phyloP scores from a whole-genome alignment of 2,329 filamentous ascomycete genomes.

The Colletotrichum gloeosporioides region DNA sequence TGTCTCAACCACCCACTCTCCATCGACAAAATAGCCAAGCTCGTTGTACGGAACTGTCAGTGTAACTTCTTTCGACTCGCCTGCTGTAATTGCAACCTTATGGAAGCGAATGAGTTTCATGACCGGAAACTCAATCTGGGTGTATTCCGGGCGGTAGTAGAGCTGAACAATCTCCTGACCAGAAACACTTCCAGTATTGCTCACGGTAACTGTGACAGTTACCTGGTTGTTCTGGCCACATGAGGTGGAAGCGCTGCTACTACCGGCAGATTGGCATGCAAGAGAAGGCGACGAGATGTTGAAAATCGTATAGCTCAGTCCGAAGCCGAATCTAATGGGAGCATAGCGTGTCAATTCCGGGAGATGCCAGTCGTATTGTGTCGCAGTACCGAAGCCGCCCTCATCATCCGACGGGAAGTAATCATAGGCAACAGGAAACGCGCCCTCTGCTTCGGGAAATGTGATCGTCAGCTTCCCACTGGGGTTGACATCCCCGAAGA shows the following conservation, averaged over 20 bases:
- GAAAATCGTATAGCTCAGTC: slow-evolving; percentile 71
- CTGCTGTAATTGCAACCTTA: slow-evolving; percentile 47
- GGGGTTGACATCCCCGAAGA: slow-evolving; percentile 68
- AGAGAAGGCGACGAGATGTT: slow-evolving; percentile 44
- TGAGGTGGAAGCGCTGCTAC: slow-evolving; percentile 33
- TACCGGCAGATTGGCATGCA: background rate
- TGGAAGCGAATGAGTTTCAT: slow-evolving; percentile 57
- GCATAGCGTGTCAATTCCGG: slow-evolving; percentile 43
- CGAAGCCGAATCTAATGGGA: slow-evolving; percentile 65
- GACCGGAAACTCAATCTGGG: slow-evolving; percentile 36
- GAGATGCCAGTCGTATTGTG: slow-evolving; percentile 55
- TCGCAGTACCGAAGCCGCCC: slow-evolving; percentile 61
- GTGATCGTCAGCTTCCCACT: slow-evolving; percentile 44
- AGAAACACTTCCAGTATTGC: slow-evolving; percentile 47
- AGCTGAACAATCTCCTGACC: slow-evolving; percentile 40
- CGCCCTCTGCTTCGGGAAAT: slow-evolving; percentile 50
- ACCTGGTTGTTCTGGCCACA: slow-evolving; percentile 14
- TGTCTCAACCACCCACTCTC: slow-evolving; percentile 25
- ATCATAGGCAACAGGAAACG: slow-evolving; percentile 68
- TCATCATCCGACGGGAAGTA: slow-evolving; percentile 68
- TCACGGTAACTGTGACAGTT: slow-evolving; percentile 50
- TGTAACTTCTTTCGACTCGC: slow-evolving; percentile 42
- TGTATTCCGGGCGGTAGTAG: slow-evolving; percentile 47
- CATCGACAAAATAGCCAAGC: slow-evolving; percentile 32
- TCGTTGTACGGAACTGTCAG: slow-evolving; percentile 29